phyloP scores from a whole-genome alignment of 169 alveolate genomes.

The Miamiensis avidus region DNA sequence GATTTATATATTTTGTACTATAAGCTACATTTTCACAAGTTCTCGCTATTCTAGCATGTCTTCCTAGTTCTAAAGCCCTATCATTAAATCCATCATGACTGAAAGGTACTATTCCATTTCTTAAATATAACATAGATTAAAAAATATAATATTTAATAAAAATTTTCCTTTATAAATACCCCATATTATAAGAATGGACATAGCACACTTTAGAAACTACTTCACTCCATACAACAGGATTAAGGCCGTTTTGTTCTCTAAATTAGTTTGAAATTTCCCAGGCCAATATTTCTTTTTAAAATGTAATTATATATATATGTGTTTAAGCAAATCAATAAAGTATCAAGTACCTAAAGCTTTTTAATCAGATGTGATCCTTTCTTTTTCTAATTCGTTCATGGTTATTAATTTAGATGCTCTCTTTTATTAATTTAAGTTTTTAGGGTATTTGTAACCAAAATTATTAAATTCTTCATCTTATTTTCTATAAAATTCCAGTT shows the following conservation, averaged over 20 bases:
- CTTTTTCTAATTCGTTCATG: not conserved
- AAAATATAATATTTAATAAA: no score
- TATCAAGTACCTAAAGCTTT: not conserved
- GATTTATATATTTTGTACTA: slow-evolving; percentile 48
- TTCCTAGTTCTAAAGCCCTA: slow-evolving; percentile 51
- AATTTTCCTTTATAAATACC: no score
- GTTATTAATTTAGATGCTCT: no score
- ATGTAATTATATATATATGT: no score
- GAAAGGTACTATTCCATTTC: slow-evolving; percentile 68
- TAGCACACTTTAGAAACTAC: not conserved
- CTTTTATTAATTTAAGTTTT: no score
- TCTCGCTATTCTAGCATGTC: slow-evolving; percentile 57
- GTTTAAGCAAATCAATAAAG: not conserved
- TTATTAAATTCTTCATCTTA: not conserved
- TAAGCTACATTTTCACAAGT: slow-evolving; percentile 83
- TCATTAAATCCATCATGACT: slow-evolving; percentile 85
- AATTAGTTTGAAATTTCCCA: not conserved
- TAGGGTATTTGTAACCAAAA: not conserved
- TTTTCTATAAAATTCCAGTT: not conserved
- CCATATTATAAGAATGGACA: not conserved
- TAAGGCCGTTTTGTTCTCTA: not conserved
- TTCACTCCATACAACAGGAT: not conserved
- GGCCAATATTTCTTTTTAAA: not conserved
- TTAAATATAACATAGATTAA: no score
- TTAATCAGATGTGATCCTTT: not conserved